Base-by-base conservation (phyloP, 2,329 filamentous ascomycete genomes). In the Cercospora beticola region DNA sequence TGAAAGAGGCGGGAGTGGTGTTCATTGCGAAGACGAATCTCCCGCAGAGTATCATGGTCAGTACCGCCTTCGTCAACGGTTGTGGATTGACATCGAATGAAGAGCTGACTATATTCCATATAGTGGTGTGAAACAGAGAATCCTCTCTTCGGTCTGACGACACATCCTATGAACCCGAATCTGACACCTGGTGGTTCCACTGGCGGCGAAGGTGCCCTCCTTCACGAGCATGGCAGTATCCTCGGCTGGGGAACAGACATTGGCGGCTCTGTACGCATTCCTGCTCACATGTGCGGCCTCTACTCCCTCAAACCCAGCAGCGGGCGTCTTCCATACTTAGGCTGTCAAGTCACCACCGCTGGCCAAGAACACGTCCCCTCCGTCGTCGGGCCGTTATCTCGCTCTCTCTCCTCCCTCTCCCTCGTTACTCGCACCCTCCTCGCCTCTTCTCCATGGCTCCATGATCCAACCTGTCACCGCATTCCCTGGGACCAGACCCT, bases 321-420 rank as follows among this genome's bases (percentile, higher is more conserved):
- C 70, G 81, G 82, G 2, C 82, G 88, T 5, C 74, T 89, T 0
- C 86, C 88, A 0, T 90, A 89, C 62, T 74, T 82, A 12, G 87
- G 86, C 0, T 86, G 88, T 0, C 82, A 86, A 0, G 87, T 89
- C 0, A 88, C 87, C 0, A 89, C 86, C 0, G 87, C 89, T 49
- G 87, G 88, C 2, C 88, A 90, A 73, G 86, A 89, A 66, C 87
- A 90, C 76, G 85, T 90, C 0, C 87, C 87, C 1, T 90, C 88
- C 0, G 83, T 87, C 0, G 79, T 89, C n/a, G 88, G 88, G 0
- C 88, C 88, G 1, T 82, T 90, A 79, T 80, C 85, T 5, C 81
- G 87, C 5, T 82, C 81, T 67, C 74, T 88, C 4, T 75, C 80
- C 3, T 86, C 87, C 0, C 77, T 90, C 1, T 75, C 78, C 3